Base-by-base conservation (phyloP, 139 green algal genomes). In the Picochlorum sp. region DNA sequence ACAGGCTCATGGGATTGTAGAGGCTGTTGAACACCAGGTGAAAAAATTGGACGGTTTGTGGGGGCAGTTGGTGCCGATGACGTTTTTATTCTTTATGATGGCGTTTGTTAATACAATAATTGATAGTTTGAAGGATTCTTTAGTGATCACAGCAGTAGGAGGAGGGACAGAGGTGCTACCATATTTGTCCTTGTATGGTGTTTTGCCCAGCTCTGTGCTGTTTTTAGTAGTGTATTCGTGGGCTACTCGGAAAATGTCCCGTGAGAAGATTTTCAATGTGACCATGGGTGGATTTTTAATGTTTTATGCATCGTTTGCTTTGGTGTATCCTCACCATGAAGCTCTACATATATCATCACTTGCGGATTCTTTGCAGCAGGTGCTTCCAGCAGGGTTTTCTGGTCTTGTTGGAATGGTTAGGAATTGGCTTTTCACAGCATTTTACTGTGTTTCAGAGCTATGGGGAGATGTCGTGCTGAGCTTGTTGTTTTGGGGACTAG, bases 381-480 rank as follows among this genome's bases (percentile, higher is more conserved):
- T 74, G 37, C 60, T 83, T 18, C 65, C 72, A 45, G 11, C 45
- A 50, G 70, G 71, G 4, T 60, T 74, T 13, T 74, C 76, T 47
- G 89, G 87, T 21, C 38, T 77, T 23, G 80, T 94, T 28, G 86
- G 85, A 64, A 94, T 96, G 82, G 61, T 94, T 31, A 76, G 83
- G 50, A 95, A 96, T 76, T 98, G 92, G 92, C 90, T 88, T 54
- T 98, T 94, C 79, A 96, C 90, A 3, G 60, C 90, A 5, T 97
- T 98, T 71, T 98, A 96, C 73, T 91, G 85, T 75, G 72, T 84
- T 51, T 64, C 69, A 38, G 88, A 92, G 85, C 76, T 92, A 68
- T 96, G 87, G 87, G 90, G 90, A 13, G 90, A 97, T 65, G 84
- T 97, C 1, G 84, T 87, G 56, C 77, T 97, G 61, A 84, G 75